Conservation (phyloP, 805 yeast species). For the Metschnikowia bowlesiae region DNA sequence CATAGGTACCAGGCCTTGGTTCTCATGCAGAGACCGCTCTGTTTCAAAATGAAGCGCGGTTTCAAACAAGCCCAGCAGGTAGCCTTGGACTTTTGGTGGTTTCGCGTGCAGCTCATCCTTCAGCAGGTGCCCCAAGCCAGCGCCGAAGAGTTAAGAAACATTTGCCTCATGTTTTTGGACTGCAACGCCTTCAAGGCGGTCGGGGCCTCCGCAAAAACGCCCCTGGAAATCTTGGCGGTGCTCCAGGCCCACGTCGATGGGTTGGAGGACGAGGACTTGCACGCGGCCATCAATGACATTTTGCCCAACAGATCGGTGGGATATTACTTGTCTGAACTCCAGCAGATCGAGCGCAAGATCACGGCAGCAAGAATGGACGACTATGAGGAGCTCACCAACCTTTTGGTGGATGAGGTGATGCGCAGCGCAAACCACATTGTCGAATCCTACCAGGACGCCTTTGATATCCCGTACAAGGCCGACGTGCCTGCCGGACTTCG, state of each 20-base stretch:
- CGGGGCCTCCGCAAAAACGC: background rate
- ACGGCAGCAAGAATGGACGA: background rate
- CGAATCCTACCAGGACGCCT: too few relatives aligned
- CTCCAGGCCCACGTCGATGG: background rate
- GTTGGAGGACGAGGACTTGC: background rate
- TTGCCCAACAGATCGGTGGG: background rate
- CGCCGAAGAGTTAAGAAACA: background rate
- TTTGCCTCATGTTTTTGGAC: background rate
- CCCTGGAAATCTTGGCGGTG: background rate
- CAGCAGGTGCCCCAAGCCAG: background rate
- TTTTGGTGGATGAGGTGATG: background rate
- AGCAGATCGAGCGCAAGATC: background rate
- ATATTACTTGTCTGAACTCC: background rate
- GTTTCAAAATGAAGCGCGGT: background rate
- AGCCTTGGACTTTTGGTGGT: background rate
- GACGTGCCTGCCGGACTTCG: too few relatives aligned
- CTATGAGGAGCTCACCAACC: background rate
- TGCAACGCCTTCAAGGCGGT: background rate
- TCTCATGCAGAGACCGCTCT: too few relatives aligned
- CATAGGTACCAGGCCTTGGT: too few relatives aligned
- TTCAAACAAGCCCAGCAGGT: background rate
- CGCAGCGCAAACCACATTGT: background rate
- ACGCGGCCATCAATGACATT: background rate
- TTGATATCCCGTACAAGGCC: too few relatives aligned
- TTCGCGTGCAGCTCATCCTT: background rate